Base-by-base conservation (phyloP, 2,329 filamentous ascomycete species). In the Talaromyces atroroseus region DNA sequence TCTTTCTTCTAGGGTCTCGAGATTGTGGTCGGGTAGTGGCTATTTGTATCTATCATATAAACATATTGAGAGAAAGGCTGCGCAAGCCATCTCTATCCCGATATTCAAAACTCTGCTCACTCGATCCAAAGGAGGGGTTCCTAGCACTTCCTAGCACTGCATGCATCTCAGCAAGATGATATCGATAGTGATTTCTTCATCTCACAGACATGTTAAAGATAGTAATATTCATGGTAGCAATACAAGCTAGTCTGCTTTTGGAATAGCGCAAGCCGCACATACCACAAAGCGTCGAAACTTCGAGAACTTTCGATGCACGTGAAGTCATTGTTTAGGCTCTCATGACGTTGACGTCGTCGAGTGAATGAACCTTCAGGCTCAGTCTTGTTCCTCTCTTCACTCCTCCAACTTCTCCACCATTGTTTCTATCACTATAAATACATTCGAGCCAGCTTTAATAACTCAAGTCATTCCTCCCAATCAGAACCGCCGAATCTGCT, bases 401-500 rank as follows among this genome's bases (percentile, higher is more conserved):
- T 40, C 26, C 36, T 23, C 18, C 49, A 6, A 20, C 26, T 50
- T 23, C 48, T 23, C 20, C 24, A 32, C 24, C 16, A 6, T 21
- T 38, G 5, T 14, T 6, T 11, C 24, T 18, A 32, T 24, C 23
- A 2, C 34, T n/a, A 24, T 24, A 38, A 38, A 49, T 26, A 20
- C 16, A 48, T 8, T 16, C 24, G 10, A 18, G 16, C 10, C 10
- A 49, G 32, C 32, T 36, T 16, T 36, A 36, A 14, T 11, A 52
- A 44, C 16, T 44, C 49, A 44, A 52, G 12, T 26, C 14, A 42
- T 51, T 32, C 49, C 44, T 49, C 46, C 58, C 56, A 40, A 38
- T 51, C 42, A 45, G 52, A 58, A 40, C n/a, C n/a, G 29, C 36
- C 20, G 67, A 71, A 68, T 52, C 62, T 71, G 70, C 68, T 67